A percentile compares a stretch with the other conserved stretches of the same genome.
phyloP scores from a whole-genome alignment of 345 rosid species.

The Combretum micranthum region DNA sequence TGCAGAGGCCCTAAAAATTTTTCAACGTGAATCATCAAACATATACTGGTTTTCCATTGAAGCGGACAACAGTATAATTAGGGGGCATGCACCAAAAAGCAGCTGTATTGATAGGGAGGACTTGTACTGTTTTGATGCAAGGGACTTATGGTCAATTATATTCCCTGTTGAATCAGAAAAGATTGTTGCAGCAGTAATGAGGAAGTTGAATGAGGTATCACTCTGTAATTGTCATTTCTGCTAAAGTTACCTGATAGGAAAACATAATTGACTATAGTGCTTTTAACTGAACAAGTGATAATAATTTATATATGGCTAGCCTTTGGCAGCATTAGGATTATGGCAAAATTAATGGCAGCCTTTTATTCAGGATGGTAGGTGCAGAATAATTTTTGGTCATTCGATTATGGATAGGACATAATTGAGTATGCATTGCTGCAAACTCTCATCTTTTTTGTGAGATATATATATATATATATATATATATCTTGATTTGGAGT shows the following conservation, averaged over 20 bases:
- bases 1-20: constrained; percentile 57
- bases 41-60: constrained; percentile 88
- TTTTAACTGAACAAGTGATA: background rate
- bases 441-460: no score
- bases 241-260: background rate
- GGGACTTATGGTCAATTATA: constrained; percentile 81
- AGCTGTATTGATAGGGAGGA: constrained; percentile 48
- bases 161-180: constrained; percentile 88
- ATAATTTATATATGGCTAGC: constrained; percentile 1
- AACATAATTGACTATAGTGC: no score
- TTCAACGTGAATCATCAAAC: constrained; percentile 62
- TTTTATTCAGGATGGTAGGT: no score
- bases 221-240: background rate
- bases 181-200: constrained; percentile 64
- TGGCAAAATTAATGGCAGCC: no score
- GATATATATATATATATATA: no score
- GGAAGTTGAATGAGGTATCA: constrained; percentile 75
- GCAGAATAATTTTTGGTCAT: no score
- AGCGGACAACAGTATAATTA: constrained; percentile 55
- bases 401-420: no score
- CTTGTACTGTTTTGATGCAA: constrained; percentile 73
- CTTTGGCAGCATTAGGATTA: background rate
- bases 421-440: no score
- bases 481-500: no score
- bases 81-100: constrained; percentile 69